Conservation (phyloP, 2,329 filamentous ascomycete species). For the Apiospora saccharicola region DNA sequence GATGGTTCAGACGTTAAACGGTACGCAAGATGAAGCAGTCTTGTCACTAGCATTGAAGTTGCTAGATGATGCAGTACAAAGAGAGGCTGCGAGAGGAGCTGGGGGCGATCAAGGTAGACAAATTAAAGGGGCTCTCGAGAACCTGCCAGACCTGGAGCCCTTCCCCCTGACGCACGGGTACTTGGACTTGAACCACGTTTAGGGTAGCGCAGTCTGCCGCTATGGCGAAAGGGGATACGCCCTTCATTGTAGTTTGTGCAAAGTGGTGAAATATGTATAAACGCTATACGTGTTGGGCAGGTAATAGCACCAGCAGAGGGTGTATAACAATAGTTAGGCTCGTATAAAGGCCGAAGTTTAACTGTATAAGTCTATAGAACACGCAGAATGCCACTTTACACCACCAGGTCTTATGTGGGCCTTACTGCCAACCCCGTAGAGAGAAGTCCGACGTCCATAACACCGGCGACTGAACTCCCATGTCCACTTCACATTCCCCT, state of each 20-base stretch:
- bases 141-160: slow-evolving; percentile 36
- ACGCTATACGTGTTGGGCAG: too few species aligned
- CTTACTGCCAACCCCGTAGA: neutral
- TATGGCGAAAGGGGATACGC: neutral
- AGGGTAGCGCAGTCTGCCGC: neutral
- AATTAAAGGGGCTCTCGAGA: slow-evolving; percentile 30
- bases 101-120: slow-evolving; percentile 26
- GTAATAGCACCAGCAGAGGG: too few species aligned
- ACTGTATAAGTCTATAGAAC: neutral
- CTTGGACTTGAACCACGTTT: slow-evolving; percentile 36
- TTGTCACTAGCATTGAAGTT: neutral
- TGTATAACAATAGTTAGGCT: too few species aligned
- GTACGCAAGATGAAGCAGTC: neutral
- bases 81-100: slow-evolving; percentile 30
- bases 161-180: slow-evolving; percentile 41
- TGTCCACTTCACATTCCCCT: neutral
- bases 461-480: neutral
- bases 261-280: too few species aligned
- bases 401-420: too few species aligned
- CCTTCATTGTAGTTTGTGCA: too few species aligned
- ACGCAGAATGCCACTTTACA: neutral
- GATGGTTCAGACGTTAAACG: too few species aligned
- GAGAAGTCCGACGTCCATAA: neutral
- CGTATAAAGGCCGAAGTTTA: too few species aligned
- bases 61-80: slow-evolving; percentile 30